These are phyloP conservation scores for Psilocybe mexicana DNA, from an alignment of 1,284 basidiomycete species.

Conservation along the genomic window DNA sequence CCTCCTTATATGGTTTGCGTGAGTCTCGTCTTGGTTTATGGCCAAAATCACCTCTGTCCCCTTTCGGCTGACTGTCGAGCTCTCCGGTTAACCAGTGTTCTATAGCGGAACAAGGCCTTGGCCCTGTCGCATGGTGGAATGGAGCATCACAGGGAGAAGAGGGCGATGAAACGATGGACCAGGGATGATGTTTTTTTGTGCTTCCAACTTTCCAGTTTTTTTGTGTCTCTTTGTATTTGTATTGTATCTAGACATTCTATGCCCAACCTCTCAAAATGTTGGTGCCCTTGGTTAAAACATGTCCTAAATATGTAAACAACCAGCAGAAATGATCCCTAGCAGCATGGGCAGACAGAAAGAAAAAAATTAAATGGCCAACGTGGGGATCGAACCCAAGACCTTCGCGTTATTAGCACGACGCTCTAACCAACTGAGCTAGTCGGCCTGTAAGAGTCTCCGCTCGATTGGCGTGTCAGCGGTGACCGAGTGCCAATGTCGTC, in stretches of 20 bases:
- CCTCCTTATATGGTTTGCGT: conserved; percentile 80
- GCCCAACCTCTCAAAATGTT: background rate
- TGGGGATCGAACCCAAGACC: background rate
- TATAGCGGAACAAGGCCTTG: conserved; percentile 88
- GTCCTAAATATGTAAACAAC: too few relatives aligned
- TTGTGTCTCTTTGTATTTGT: background rate
- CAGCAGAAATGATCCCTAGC: too few relatives aligned
- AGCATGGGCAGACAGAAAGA: too few relatives aligned
- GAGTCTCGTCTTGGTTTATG: conserved; percentile 30
- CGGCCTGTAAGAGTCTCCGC: background rate
- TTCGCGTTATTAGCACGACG: background rate
- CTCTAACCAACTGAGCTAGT: background rate
- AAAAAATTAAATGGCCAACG: background rate
- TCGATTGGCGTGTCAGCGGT: too few relatives aligned
- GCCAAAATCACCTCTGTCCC: too few relatives aligned
- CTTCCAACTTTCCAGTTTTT: background rate
- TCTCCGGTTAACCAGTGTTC: conserved; percentile 59
- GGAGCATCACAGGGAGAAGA: conserved; percentile 43
- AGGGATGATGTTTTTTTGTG: conserved; percentile 27
- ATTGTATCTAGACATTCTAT: conserved; percentile 2
- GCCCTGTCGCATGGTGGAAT: conserved; percentile 75
- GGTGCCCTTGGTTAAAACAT: too few relatives aligned
- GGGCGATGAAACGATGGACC: conserved; percentile 43
- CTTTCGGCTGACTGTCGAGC: too few relatives aligned
- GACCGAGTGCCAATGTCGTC: too few relatives aligned